Evolutionary conservation across 768 basidiomycete species (phyloP).

Genomic region (Chalciporus sphaerocephalus): DNA sequence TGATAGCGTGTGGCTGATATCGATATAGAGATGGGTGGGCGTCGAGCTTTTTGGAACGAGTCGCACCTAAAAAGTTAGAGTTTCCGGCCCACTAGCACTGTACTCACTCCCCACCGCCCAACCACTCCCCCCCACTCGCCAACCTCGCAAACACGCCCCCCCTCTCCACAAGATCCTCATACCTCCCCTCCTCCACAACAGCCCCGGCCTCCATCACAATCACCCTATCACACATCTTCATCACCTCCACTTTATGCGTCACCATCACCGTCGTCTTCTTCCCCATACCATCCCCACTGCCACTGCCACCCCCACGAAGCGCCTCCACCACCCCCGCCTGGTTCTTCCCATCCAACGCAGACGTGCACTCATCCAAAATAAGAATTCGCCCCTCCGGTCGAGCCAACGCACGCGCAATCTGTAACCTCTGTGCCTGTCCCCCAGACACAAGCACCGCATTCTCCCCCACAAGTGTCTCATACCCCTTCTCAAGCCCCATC

Average conservation of each 20-base stretch:
- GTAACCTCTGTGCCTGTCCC: slow-evolving; percentile 90
- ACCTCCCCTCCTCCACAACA: slow-evolving; percentile 76
- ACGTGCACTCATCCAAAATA: slow-evolving; percentile 94
- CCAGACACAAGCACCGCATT: slow-evolving; percentile 90
- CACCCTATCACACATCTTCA: slow-evolving; percentile 90
- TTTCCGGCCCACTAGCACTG: neutral
- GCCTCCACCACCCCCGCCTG: slow-evolving; percentile 79
- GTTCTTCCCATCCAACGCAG: slow-evolving; percentile 81
- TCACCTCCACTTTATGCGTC: slow-evolving; percentile 87
- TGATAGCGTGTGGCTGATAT: neutral
- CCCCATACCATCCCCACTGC: slow-evolving; percentile 37
- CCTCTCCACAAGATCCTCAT: slow-evolving; percentile 60
- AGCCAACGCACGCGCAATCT: slow-evolving; percentile 88
- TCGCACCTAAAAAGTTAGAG: neutral
- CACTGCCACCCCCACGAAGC: slow-evolving; percentile 43
- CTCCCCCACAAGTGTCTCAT: slow-evolving; percentile 85
- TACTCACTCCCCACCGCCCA: slow-evolving; percentile 27
- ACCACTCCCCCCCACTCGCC: slow-evolving; percentile 75
- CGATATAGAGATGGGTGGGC: too few species aligned
- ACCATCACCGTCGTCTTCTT: slow-evolving; percentile 85
- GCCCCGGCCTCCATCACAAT: slow-evolving; percentile 74
- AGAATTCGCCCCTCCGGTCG: slow-evolving; percentile 60
- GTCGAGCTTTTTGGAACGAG: too few species aligned
- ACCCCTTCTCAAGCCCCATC: slow-evolving; percentile 71
- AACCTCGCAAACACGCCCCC: slow-evolving; percentile 73